Evolutionary conservation across 2,329 filamentous ascomycete genomes (phyloP), one percentile per base, ranked within the genome.

Genomic region (Amauroascus verrucosus): DNA sequence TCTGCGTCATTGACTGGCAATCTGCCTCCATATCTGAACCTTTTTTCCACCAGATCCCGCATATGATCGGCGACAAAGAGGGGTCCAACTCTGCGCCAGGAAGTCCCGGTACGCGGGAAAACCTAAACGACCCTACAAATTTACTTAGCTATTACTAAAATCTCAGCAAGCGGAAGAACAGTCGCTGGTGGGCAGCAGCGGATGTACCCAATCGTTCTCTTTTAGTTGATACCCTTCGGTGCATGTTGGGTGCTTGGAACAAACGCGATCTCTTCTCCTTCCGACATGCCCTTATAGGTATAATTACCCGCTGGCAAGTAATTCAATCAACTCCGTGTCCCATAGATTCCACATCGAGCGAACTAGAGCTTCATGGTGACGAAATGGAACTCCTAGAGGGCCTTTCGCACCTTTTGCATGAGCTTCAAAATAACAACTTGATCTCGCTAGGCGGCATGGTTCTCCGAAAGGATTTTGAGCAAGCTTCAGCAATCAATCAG

Each of bases 1-100:
- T 60, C 33, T 11, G 54, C 28, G n/a, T 46, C n/a, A 32, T 46
- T 28, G 43, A 28, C 43, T 46, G 35, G 44, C 44, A 38, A 51
- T 60, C 54, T 8, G 56, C 59, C 16, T 18, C 37, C 3, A 20
- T 20, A 20, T 20, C 16, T 18, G n/a, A 18, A 20, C 16, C 16
- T 41, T 41, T 41, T 20, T 11, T 20, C 37, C 37, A 41, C 8
- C n/a, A 20, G 18, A 41, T 41, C 14, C 37, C 37, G 11, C 37
- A 16, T 7, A 41, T 41, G 37, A 38, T 38, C 37, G 37, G 37
- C 6, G 16, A 14, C 13, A 14, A 9, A 35, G 33, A 4, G 33
- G 11, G 16, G 16, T 20, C 16, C 37, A 20, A 14, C 11, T 41
- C 37, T 11, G n/a, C n/a, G n/a, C n/a, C n/a, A n/a, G 6, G 16